These are phyloP conservation scores for Curvularia hawaiiensis DNA, from an alignment of 2,329 filamentous ascomycete species.

Conservation along the genomic window DNA sequence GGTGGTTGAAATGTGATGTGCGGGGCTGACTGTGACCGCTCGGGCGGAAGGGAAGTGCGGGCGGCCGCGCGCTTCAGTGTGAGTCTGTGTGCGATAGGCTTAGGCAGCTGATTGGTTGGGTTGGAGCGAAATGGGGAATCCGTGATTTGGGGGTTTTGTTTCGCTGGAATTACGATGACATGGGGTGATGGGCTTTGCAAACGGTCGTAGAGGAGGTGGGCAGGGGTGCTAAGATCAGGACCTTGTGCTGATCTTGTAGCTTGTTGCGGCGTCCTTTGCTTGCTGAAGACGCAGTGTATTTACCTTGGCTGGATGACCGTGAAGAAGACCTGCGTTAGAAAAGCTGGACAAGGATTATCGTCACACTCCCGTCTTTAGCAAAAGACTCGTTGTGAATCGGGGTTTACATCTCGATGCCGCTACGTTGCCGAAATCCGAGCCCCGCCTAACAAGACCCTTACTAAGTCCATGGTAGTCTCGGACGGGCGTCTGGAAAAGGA, in stretches of 20 bases:
- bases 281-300: neutral
- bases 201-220: neutral
- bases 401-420: conserved; percentile 14
- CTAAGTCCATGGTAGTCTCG: conserved; percentile 2
- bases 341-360: conserved; percentile 10
- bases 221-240: neutral
- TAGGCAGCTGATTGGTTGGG: conserved; percentile 18
- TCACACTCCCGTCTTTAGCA: neutral
- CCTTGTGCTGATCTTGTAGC: neutral
- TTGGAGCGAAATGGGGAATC: conserved; percentile 1
- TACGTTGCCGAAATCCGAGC: conserved; percentile 9
- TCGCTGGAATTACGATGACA: conserved; percentile 9
- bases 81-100: conserved; percentile 15
- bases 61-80: conserved; percentile 21
- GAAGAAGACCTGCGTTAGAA: conserved; percentile 7
- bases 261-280: neutral
- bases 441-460: conserved; percentile 2
- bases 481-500: conserved; percentile 6
- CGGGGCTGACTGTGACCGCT: conserved; percentile 5
- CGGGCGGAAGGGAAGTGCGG: conserved; percentile 11
- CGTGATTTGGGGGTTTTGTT: conserved; percentile 6
- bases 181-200: conserved; percentile 1
- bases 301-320: neutral
- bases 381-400: conserved; percentile 1
- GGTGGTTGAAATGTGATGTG: conserved; percentile 16